phyloP scores from a whole-genome alignment of 2,329 filamentous ascomycete genomes.

The Berkeleyomyces rouxiae region DNA sequence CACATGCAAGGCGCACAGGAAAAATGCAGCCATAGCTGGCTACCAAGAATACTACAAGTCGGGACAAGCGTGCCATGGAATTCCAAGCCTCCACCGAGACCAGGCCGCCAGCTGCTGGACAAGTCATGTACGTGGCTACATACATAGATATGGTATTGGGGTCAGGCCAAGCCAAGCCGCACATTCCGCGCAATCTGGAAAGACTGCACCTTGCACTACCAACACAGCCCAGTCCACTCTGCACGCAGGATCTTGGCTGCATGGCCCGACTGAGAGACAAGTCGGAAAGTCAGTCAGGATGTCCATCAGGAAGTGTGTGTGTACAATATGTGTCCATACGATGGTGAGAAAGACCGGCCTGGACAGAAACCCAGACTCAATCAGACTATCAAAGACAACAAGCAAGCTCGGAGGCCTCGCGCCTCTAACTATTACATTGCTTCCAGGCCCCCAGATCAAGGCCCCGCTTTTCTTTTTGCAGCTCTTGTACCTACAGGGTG shows the following conservation, averaged over 20 bases:
- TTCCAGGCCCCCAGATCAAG: neutral
- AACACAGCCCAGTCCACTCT: neutral
- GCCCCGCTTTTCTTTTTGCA: neutral
- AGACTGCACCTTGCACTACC: neutral
- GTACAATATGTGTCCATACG: no score
- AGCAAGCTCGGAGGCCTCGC: constrained; percentile 1
- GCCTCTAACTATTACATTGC: neutral
- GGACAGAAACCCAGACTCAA: neutral
- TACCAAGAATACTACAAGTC: neutral
- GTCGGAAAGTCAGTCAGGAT: no score
- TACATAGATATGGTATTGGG: neutral
- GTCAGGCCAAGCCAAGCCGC: neutral
- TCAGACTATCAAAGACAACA: neutral
- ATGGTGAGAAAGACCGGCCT: no score
- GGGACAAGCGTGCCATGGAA: neutral
- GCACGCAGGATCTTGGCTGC: neutral
- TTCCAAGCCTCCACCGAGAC: neutral
- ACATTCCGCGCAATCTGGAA: neutral
- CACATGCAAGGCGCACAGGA: neutral
- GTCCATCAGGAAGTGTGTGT: no score
- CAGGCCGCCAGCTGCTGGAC: neutral
- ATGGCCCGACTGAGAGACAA: neutral
- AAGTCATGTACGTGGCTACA: neutral
- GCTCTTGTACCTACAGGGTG: neutral
- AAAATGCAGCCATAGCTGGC: neutral